Evolutionary conservation across 352 stramenopile species (phyloP).

Genomic region (Synura sp.): DNA sequence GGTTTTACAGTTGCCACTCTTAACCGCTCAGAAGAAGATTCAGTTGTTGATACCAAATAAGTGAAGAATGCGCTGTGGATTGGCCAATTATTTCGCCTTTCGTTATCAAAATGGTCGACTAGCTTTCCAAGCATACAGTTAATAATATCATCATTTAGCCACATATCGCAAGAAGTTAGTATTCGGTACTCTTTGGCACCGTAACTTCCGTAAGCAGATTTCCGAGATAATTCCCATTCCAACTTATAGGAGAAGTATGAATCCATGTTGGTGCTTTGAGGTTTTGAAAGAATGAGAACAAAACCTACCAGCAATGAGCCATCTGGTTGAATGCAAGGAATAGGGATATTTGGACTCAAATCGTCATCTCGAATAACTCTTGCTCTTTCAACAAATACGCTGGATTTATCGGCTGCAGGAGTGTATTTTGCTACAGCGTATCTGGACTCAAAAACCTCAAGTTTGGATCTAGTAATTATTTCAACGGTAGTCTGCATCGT

Average conservation of each 20-base stretch:
- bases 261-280: slow-evolving; percentile 33
- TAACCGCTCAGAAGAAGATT: slow-evolving; percentile 35
- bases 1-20: slow-evolving; percentile 33
- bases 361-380: slow-evolving; percentile 35
- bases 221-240: slow-evolving; percentile 33
- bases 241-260: slow-evolving; percentile 37
- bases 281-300: slow-evolving; percentile 37
- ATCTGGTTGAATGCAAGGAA: slow-evolving; percentile 35
- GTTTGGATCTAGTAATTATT: slow-evolving; percentile 38
- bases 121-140: slow-evolving; percentile 35
- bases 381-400: slow-evolving; percentile 35
- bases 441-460: slow-evolving; percentile 35
- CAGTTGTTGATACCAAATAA: slow-evolving; percentile 37
- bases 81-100: slow-evolving; percentile 35
- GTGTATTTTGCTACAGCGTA: slow-evolving; percentile 35
- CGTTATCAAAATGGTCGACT: slow-evolving; percentile 35
- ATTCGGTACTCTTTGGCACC: slow-evolving; percentile 32
- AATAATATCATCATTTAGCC: slow-evolving; percentile 38
- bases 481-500: slow-evolving; percentile 32
- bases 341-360: slow-evolving; percentile 27
- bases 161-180: slow-evolving; percentile 36
- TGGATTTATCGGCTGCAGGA: slow-evolving; percentile 32
- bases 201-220: slow-evolving; percentile 35
- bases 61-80: slow-evolving; percentile 32
- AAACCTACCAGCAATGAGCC: slow-evolving; percentile 32